A percentile compares a stretch with the other conserved stretches of the same genome.
These are phyloP conservation scores for Kodamaea hsintzibuensis DNA, from an alignment of 805 yeast genomes.

Conservation along the genomic window DNA sequence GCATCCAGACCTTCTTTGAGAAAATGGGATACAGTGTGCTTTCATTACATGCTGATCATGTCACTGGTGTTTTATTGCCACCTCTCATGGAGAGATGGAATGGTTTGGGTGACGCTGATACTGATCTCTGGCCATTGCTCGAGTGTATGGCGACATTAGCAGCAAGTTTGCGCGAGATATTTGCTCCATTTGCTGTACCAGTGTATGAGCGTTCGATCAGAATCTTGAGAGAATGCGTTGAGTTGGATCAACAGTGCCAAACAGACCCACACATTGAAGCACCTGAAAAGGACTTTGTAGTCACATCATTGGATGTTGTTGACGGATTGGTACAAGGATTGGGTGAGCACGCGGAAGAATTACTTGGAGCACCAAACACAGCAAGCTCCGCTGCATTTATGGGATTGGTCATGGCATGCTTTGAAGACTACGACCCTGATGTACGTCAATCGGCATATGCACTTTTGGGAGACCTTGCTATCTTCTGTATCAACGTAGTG, in stretches of 20 bases:
- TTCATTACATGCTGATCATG: slow-evolving; percentile 50
- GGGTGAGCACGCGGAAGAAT: slow-evolving; percentile 58
- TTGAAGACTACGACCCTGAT: slow-evolving; percentile 76
- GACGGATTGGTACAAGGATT: slow-evolving; percentile 94
- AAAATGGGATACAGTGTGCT: slow-evolving; percentile 60
- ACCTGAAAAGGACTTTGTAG: slow-evolving; percentile 88
- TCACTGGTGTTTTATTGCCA: slow-evolving; percentile 67
- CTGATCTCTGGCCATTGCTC: slow-evolving; percentile 85
- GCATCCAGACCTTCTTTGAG: slow-evolving; percentile 86
- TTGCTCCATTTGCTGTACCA: slow-evolving; percentile 86
- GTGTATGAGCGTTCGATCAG: slow-evolving; percentile 77
- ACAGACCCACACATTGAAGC: slow-evolving; percentile 67
- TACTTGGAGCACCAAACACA: slow-evolving; percentile 42
- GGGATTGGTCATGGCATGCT: slow-evolving; percentile 63
- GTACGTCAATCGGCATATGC: slow-evolving; percentile 95
- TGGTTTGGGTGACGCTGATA: slow-evolving; percentile 68
- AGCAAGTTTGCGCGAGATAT: slow-evolving; percentile 77
- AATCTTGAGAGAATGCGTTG: slow-evolving; percentile 68
- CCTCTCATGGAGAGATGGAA: slow-evolving; percentile 86
- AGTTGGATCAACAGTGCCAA: slow-evolving; percentile 61
- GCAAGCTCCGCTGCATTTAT: slow-evolving; percentile 40
- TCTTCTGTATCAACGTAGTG: slow-evolving; percentile 47
- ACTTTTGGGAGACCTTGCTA: slow-evolving; percentile 84
- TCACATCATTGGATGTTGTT: slow-evolving; percentile 83
- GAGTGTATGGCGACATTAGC: slow-evolving; percentile 94